Percentiles rank a stretch among this genome's conserved stretches.
phyloP scores from a whole-genome alignment of 2,329 filamentous ascomycete genomes.

The Mycogone perniciosa region DNA sequence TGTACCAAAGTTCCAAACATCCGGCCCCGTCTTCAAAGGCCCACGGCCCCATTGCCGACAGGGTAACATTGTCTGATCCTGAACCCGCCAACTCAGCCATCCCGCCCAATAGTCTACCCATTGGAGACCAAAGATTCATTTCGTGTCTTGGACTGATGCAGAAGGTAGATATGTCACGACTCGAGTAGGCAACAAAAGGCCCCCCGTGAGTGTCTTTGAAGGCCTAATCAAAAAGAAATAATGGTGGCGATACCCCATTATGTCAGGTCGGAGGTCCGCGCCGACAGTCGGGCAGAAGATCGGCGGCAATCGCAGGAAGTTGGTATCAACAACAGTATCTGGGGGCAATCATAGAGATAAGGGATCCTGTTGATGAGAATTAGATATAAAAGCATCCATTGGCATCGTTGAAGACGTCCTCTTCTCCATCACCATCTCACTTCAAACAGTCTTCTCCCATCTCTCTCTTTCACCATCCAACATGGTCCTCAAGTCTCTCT shows the following conservation, averaged over 20 bases:
- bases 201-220: not conserved
- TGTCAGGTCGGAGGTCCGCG: not conserved
- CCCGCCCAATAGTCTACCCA: not conserved
- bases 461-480: constrained; percentile 2
- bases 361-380: not conserved
- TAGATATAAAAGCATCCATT: not conserved
- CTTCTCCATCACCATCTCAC: not conserved
- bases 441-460: not conserved
- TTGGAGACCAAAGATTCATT: not conserved
- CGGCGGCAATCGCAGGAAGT: not conserved
- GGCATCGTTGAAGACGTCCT: not conserved
- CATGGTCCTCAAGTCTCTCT: constrained; percentile 14
- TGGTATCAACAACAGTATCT: too few relatives aligned
- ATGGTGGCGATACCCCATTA: not conserved
- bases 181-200: too few relatives aligned
- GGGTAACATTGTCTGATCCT: not conserved
- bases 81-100: not conserved
- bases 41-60: not conserved
- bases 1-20: not conserved
- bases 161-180: not conserved
- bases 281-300: not conserved
- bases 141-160: not conserved
- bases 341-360: not conserved
- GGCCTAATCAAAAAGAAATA: not conserved
- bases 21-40: too few relatives aligned